Conservation (phyloP, 768 basidiomycete species). For the Podaxis sp. region DNA sequence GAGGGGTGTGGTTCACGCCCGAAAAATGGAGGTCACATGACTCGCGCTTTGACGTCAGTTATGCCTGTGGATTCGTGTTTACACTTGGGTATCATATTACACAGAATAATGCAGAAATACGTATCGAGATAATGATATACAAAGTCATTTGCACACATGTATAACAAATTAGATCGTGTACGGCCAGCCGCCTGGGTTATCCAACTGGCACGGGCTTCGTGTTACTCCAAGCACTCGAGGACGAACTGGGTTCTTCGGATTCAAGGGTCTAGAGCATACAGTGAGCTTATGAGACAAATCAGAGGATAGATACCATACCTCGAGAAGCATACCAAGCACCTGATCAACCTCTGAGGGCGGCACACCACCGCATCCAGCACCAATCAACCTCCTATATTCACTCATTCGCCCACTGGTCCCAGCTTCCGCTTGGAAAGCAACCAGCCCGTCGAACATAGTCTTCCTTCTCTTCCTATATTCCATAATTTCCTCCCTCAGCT, state of each 20-base stretch:
- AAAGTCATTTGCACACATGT: constrained; percentile 1
- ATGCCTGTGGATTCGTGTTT: constrained; percentile 6
- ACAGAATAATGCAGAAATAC: not conserved
- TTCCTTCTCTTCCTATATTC: constrained; percentile 66
- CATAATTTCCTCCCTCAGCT: constrained; percentile 58
- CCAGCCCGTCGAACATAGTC: constrained; percentile 69
- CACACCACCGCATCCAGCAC: constrained; percentile 85
- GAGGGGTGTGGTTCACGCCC: not conserved
- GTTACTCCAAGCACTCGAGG: constrained; percentile 44
- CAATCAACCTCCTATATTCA: constrained; percentile 85
- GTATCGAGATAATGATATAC: constrained; percentile 4
- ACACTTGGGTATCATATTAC: not conserved
- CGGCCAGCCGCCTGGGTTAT: constrained; percentile 13
- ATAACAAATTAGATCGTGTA: not conserved
- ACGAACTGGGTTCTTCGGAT: constrained; percentile 72
- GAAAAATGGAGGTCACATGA: constrained; percentile 16
- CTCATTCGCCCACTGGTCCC: constrained; percentile 88
- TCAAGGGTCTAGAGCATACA: constrained; percentile 58
- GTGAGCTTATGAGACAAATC: not conserved
- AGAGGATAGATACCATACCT: constrained; percentile 43
- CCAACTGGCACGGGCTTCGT: constrained; percentile 28
- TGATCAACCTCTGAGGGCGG: constrained; percentile 85
- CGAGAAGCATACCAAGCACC: constrained; percentile 78
- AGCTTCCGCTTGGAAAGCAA: constrained; percentile 80
- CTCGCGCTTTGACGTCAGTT: not conserved